These are phyloP conservation scores for Sambucus nigra DNA, from an alignment of 129 eudicot species.

Conservation along the genomic window DNA sequence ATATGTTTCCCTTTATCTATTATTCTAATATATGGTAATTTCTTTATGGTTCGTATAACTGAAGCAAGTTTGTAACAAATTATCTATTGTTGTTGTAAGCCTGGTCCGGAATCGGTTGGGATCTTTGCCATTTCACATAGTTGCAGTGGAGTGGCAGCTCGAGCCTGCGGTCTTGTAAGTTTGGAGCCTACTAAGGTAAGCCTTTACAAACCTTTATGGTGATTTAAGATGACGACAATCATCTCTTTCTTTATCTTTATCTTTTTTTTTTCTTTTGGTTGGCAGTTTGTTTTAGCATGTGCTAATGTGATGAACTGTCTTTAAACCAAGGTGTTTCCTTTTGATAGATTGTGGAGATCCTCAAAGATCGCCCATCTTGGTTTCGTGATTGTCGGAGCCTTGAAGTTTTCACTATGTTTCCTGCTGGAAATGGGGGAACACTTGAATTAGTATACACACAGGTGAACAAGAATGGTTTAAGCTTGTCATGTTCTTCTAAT, in stretches of 20 bases:
- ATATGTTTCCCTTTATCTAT: background rate
- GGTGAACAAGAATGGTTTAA: conserved; percentile 25
- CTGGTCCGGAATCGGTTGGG: conserved; percentile 99
- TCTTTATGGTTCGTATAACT: background rate
- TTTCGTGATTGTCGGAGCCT: conserved; percentile 93
- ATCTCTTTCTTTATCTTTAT: background rate
- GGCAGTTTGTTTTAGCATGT: background rate
- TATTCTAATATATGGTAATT: background rate
- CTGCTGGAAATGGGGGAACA: conserved; percentile 93
- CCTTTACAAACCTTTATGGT: no score
- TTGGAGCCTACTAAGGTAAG: conserved; percentile 85
- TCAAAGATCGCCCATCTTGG: conserved; percentile 97
- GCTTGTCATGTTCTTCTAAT: background rate
- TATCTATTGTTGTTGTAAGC: conserved; percentile 36
- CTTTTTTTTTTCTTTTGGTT: background rate
- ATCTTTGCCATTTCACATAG: conserved; percentile 91
- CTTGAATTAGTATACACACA: conserved; percentile 85
- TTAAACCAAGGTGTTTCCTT: background rate
- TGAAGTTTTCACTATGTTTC: conserved; percentile 80
- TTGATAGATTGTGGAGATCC: conserved; percentile 83
- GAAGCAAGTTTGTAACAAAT: background rate
- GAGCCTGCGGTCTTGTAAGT: conserved; percentile 97
- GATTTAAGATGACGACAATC: no score
- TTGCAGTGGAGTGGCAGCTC: conserved; percentile 96
- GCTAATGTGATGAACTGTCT: background rate